Base-by-base conservation (phyloP, 495 filamentous ascomycete species). In the Tuber melanosporum region DNA sequence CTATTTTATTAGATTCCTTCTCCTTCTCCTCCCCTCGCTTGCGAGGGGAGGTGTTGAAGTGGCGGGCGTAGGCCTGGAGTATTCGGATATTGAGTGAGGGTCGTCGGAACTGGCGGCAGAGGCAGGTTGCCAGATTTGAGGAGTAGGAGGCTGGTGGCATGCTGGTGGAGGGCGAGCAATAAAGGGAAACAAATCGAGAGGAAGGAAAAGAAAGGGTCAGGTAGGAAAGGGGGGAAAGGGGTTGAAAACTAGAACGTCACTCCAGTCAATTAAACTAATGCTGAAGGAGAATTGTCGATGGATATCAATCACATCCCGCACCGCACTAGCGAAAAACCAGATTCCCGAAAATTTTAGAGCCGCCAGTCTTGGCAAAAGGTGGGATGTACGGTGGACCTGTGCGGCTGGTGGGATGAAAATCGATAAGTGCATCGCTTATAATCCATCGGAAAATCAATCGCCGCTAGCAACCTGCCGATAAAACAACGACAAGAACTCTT, bases 71-170 rank as follows among this genome's bases (percentile, higher is more conserved):
- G 19, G 32, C 75, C 19, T 26, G 79, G 17, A 70, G 73, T n/a
- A 74, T 66, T 52, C 66, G 66, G 45, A 57, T 41, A 39, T 72
- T 70, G 9, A 74, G 70, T 17, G 71, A 81, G 52, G 80, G 76
- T 71, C 79, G 74, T 8, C 26, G 26, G 46, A 81, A 81, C 62
- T 78, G 78, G 44, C 74, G 76, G 41, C 78, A 78, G 57, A 81
- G 49, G 57, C 78, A 78, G 72, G 79, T 71, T 74, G 75, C 78
- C 45, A 76, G 62, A 46, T 77, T 77, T 32, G 75, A 73, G 14
- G 69, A 14, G 57, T 36, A 19, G 14, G 26, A 66, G 26, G 57
- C 26, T 7, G 14, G 57, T 66, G 26, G 57, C 57, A 66, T 66
- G 15, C 26, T 36, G 1, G 57, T n/a, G 20, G 47, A 2, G 20